phyloP scores from a whole-genome alignment of 768 basidiomycete species.

The Serendipita indica region DNA sequence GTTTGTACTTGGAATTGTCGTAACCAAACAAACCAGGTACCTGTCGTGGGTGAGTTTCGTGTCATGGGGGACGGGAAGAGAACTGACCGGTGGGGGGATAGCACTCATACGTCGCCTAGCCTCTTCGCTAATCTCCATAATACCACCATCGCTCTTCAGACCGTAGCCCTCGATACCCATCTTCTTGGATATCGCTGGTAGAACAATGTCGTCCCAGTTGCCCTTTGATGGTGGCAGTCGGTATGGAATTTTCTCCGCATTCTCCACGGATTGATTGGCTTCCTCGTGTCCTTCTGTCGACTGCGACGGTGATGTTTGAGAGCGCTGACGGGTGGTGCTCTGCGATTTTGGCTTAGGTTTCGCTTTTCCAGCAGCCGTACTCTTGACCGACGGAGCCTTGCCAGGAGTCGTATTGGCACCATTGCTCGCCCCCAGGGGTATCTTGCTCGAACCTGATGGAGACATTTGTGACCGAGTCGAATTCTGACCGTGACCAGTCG shows the following conservation, averaged over 20 bases:
- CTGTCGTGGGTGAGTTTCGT: conserved; percentile 23
- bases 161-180: conserved; percentile 48
- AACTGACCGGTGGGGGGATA: conserved; percentile 7
- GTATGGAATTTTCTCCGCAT: background rate
- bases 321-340: background rate
- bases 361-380: conserved; percentile 19
- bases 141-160: conserved; percentile 1
- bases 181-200: conserved; percentile 74
- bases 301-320: background rate
- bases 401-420: conserved; percentile 28
- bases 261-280: background rate
- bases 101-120: background rate
- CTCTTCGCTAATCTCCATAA: conserved; percentile 7
- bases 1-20: conserved; percentile 55
- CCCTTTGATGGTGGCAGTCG: conserved; percentile 27
- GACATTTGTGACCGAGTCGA: background rate
- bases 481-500: too few relatives aligned
- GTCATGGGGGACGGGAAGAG: background rate
- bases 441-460: conserved; percentile 16
- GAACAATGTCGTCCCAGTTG: conserved; percentile 81
- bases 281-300: conserved; percentile 1
- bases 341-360: background rate
- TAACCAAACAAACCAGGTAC: conserved; percentile 75
- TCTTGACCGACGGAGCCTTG: conserved; percentile 25
- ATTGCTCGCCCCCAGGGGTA: conserved; percentile 35